phyloP scores from a whole-genome alignment of 225 moss, liverwort and hornwort species.

The Pleurozium schreberi region DNA sequence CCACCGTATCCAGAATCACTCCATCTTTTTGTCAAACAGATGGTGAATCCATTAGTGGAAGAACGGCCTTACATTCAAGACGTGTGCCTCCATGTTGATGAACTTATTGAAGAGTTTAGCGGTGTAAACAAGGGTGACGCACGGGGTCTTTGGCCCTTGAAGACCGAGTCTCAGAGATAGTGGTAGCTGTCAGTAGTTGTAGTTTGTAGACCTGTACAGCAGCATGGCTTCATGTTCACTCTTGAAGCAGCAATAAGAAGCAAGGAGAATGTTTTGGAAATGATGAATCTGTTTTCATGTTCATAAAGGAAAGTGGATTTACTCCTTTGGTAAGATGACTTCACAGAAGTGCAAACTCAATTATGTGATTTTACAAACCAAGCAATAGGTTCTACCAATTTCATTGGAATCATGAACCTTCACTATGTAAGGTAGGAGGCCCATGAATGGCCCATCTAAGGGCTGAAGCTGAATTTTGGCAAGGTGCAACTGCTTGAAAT shows the following conservation, averaged over 20 bases:
- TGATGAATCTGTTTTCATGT: not conserved
- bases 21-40: slow-evolving; percentile 65
- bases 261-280: not conserved
- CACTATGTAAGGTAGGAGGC: no score
- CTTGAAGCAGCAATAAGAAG: not conserved
- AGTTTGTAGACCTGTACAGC: not conserved
- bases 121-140: slow-evolving; percentile 1
- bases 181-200: not conserved
- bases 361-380: no score
- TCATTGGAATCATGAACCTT: no score
- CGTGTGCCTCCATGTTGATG: slow-evolving; percentile 69
- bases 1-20: slow-evolving; percentile 76
- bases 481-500: no score
- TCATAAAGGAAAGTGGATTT: not conserved
- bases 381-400: no score
- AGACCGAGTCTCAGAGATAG: not conserved
- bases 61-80: slow-evolving; percentile 67
- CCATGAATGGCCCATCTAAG: no score
- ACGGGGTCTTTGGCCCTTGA: slow-evolving; percentile 60
- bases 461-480: no score
- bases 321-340: no score
- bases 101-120: slow-evolving; percentile 49
- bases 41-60: slow-evolving; percentile 64
- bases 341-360: no score
- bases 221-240: not conserved